Base-by-base conservation (phyloP, 805 yeast species). In the Suhomyces vadensis region DNA sequence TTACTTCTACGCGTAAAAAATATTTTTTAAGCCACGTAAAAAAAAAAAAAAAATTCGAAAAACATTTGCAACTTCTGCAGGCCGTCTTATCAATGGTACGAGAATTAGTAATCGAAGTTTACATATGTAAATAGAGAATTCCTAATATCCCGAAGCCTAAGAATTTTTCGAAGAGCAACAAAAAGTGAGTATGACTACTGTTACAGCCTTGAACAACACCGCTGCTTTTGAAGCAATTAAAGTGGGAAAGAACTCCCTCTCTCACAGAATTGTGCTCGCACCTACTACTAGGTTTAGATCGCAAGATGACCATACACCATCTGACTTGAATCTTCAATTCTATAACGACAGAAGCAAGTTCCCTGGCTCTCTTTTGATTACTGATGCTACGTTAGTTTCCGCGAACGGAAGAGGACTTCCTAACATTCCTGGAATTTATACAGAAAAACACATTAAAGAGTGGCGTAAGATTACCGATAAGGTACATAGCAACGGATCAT, bases 341-440 rank as follows among this genome's bases (percentile, higher is more conserved):
- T 84, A 85, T 55, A 65, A 57, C 22, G 79, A 80, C 52, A 70
- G 87, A 52, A 74, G 88, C 1, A 55, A 64, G 38, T 62, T 64
- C 45, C 76, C 78, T 14, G 89, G 89, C 14, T 74, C 86, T 13
- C 60, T 85, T 48, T 49, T 83, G 24, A 74, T 81, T 50, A 64
- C 71, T 5, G 74, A 69, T 48, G 71, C 64, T 11, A 61, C 69
- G 7, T 48, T 55, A 27, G 57, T 64, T 5, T 57, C 71, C 5
- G 54, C 56, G 19, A 56, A 42, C 26, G 60, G 65, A 31, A 77
- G 82, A 39, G 44, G 42, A 9, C 38, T 37, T 31, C 20, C 35
- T 4, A 31, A 29, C 13, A 49, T 39, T 9, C 52, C 56, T 5
- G 56, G 54, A 1, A 51, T 55, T 38, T 61, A 47, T 51, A 51